Evolutionary conservation across 1,284 basidiomycete species (phyloP), one percentile per base, ranked within the genome.

Genomic region (Inonotus obliquus): DNA sequence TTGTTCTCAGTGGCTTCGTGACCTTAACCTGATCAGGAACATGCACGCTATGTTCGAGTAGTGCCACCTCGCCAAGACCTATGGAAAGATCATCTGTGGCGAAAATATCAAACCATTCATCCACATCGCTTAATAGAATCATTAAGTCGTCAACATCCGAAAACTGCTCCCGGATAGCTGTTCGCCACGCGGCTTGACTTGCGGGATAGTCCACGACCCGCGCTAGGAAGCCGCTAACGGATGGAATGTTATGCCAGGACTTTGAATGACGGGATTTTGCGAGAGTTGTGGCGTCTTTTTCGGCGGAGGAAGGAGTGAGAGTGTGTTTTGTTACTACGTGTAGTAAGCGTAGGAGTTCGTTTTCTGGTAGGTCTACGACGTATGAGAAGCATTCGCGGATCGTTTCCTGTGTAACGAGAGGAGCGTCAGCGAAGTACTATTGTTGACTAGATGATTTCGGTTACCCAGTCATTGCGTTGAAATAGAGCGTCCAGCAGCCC

Each of bases 381-480:
- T 69, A 74, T 2, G 73, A 71, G 54, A 91, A 70, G 19, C 86
- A 79, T 11, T 82, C 67, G 54, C 78, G 68, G 44, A 87, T 75
- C 1, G 82, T 81, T 69, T 77, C 75, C 88, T 91, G 61, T 91
- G 61, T 4, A 4, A 32, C 32, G 32, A 4, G 10, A 55, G 32
- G 57, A 48, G 25, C 41, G 48, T 27, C 14, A 29, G 53, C 49
- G 45, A 17, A 21, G 29, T 14, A 38, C n/a, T 10, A 47, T 35
- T 19, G 45, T 4, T 7, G 29, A 53, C 0, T 1, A 13, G 38
- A 47, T 14, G 35, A 54, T 53, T 44, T 38, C 14, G 70, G 81
- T 61, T 69, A 89, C 89, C 89, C 88, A 91, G 67, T 91, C 89
- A 51, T 77, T 75, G 60, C 77, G 79, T 57, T 75, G 69, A 48